phyloP scores from a whole-genome alignment of 2,329 filamentous ascomycete species.

The Fusarium clavum region DNA sequence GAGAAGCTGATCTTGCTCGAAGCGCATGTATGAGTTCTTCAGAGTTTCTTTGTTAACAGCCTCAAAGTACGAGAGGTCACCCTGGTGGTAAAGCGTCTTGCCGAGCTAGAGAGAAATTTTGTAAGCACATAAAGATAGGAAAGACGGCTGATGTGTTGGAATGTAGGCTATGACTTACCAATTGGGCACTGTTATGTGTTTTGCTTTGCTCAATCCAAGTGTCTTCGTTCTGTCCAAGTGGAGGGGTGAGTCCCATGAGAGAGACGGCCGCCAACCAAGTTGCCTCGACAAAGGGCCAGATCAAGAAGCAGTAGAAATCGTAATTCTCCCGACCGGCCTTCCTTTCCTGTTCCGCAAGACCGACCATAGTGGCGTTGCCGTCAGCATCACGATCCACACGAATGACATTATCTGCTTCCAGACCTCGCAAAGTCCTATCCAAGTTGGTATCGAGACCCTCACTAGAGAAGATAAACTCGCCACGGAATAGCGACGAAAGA shows the following conservation, averaged over 20 bases:
- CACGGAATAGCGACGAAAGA: slow-evolving; percentile 91
- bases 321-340: slow-evolving; percentile 89
- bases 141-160: not conserved
- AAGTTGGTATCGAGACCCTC: slow-evolving; percentile 86
- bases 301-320: slow-evolving; percentile 98
- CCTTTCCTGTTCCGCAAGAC: slow-evolving; percentile 81
- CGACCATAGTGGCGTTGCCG: slow-evolving; percentile 72
- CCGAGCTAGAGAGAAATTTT: slow-evolving; percentile 69
- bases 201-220: slow-evolving; percentile 83
- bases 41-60: slow-evolving; percentile 98
- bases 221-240: slow-evolving; percentile 67
- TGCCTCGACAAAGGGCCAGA: slow-evolving; percentile 98
- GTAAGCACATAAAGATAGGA: slow-evolving; percentile 17
- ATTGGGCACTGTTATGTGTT: slow-evolving; percentile 83
- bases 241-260: slow-evolving; percentile 86
- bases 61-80: slow-evolving; percentile 96
- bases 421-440: slow-evolving; percentile 78
- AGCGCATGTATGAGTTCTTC: slow-evolving; percentile 89
- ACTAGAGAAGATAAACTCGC: slow-evolving; percentile 95
- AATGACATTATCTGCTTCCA: slow-evolving; percentile 85
- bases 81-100: slow-evolving; percentile 97
- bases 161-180: slow-evolving; percentile 62
- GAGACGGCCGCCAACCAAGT: slow-evolving; percentile 92
- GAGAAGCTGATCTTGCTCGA: slow-evolving; percentile 91
- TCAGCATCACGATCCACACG: slow-evolving; percentile 69